Base-by-base conservation (phyloP, 2,329 filamentous ascomycete genomes). In the Trematosphaeria pertusa region DNA sequence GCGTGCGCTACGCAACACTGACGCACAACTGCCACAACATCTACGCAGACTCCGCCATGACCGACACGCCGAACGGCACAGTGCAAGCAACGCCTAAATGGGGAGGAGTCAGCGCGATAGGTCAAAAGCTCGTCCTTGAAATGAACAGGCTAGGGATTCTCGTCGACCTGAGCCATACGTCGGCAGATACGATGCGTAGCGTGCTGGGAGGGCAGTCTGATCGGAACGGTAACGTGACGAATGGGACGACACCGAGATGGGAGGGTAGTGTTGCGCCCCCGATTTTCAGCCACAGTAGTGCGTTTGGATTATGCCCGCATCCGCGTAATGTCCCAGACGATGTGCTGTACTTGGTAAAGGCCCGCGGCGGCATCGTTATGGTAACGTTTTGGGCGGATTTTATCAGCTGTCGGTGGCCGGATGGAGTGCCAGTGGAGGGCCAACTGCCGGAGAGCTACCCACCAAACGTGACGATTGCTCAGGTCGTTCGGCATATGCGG, bases 131-230 rank as follows among this genome's bases (percentile, higher is more conserved):
- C 0, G 78, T 97, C 21, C 76, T 77, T 15, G 92, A 97, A 77
- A 96, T 97, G 91, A 97, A 97, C 69, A 82, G 92, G 1, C 76
- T 96, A 2, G 92, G 92, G 14, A 91, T 97, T 85, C 85, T 96
- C 18, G 88, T 97, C 26, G 92, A 97, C 66, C 78, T 96, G 20
- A 81, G 87, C 6, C 92, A 96, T 70, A 83, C 85, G n/a, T 79
- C 86, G 58, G 81, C 82, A 43, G 87, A 92, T 47, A 96, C 91
- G 0, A 93, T 94, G 88, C 75, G 85, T 7, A 88, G 95, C 56
- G 88, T 92, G 0, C 80, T 97, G 0, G 84, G 82, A 6, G 85
- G 79, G 10, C 5, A 9, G 9, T 7, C 10, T 10, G 65, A 73
- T 26, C 44, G 45, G 2, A 48, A 56, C 0, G 61, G 78, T 17